These are phyloP conservation scores for Salix viminalis DNA, from an alignment of 345 rosid genomes.

Conservation along the genomic window DNA sequence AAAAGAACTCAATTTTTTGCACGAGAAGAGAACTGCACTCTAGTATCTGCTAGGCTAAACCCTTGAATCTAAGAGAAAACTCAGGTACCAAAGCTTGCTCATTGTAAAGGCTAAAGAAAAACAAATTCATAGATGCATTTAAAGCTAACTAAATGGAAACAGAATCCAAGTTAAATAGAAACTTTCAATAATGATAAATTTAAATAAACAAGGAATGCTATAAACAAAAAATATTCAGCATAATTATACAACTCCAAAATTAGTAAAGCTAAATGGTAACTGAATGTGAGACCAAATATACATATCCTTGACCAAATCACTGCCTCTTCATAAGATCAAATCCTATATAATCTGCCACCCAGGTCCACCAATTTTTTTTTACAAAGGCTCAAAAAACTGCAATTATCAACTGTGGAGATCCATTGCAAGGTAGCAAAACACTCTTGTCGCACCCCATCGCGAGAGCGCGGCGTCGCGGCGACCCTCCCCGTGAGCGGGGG, in stretches of 20 bases:
- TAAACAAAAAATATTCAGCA: background rate
- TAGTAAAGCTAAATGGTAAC: background rate
- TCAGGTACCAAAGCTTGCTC: background rate
- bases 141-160: background rate
- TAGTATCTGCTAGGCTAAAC: background rate
- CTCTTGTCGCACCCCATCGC: background rate
- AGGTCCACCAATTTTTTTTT: background rate
- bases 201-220: background rate
- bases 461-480: no score
- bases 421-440: background rate
- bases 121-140: background rate
- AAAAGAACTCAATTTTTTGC: conserved; percentile 5
- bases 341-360: background rate
- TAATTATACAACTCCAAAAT: background rate
- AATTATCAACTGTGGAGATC: background rate
- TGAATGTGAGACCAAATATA: background rate
- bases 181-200: background rate
- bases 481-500: no score
- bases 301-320: background rate
- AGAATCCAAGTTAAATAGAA: background rate
- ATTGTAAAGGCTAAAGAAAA: background rate
- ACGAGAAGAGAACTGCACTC: background rate
- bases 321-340: background rate
- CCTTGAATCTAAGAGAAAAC: background rate
- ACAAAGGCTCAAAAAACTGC: background rate